These are phyloP conservation scores for Adiantum capillusveneris DNA, from an alignment of 75 land plant genomes.

Conservation along the genomic window DNA sequence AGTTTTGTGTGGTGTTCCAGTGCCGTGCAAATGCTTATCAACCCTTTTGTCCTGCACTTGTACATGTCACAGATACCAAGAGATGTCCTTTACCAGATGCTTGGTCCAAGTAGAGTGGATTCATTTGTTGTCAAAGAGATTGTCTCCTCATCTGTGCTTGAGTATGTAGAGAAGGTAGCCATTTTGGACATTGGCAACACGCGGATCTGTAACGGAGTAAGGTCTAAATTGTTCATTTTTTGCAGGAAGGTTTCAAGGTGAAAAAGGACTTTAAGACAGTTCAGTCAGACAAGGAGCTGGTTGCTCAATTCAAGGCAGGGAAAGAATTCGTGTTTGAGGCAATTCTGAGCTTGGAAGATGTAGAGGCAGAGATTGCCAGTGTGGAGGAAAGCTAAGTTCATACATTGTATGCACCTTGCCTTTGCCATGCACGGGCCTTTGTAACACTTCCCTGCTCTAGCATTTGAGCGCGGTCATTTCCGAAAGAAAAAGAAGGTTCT, in stretches of 20 bases:
- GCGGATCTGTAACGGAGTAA: not conserved
- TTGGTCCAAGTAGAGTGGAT: conserved; percentile 18
- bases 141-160: conserved; percentile 20
- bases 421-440: too few species aligned
- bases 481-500: too few species aligned
- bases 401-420: too few species aligned
- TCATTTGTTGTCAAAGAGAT: conserved; percentile 24
- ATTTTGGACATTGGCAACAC: not conserved
- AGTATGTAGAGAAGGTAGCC: conserved; percentile 25
- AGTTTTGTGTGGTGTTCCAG: not conserved
- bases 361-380: not conserved
- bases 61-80: conserved; percentile 13
- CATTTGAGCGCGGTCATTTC: too few species aligned
- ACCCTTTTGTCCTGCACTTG: too few species aligned
- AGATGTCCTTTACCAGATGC: conserved; percentile 17
- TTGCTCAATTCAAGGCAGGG: conserved; percentile 15
- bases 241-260: conserved; percentile 24
- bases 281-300: conserved; percentile 14
- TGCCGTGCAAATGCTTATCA: too few species aligned
- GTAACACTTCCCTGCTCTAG: too few species aligned
- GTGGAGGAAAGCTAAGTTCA: too few species aligned
- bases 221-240: not conserved
- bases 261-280: conserved; percentile 21
- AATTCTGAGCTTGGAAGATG: conserved; percentile 20
- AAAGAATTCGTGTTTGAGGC: conserved; percentile 21